Evolutionary conservation across 331 rosid genomes (phyloP), one percentile per base, ranked within the genome.

Genomic region (Rosa hybrid): DNA sequence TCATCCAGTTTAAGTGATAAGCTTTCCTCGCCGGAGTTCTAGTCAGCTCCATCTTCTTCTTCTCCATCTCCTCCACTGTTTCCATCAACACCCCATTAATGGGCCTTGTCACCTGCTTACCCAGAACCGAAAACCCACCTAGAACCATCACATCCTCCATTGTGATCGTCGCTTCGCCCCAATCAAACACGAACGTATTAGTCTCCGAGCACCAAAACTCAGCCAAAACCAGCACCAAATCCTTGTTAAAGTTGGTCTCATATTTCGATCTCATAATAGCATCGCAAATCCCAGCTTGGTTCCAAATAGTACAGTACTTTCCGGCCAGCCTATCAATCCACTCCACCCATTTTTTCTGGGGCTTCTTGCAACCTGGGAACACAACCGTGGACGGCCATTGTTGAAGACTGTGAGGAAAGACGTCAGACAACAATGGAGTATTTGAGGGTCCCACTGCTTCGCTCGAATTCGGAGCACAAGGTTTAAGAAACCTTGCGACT

Each of bases 91-190:
- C 2, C 67, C 77, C 78, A 10, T 39, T 54, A 38, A 54, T 12
- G 60, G 77, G 78, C 45, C 17, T 56, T 0, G 30, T 54, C 67
- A 39, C 81, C 54, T 87, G 63, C 18, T 68, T 57, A 12, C 94
- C 94, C 39, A 86, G 42, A 23, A 86, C 77, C 59, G 92, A 81
- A 64, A 72, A 87, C 38, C 91, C 87, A 4, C 91, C 92, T 38
- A 87, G 74, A 65, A 89, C 69, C 83, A 82, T 77, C 4, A 82
- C 38, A 81, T 88, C 92, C 71, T 89, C 91, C 71, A 89, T 63
- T 0, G 92, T 90, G 65, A 88, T 68, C 0, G 91, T 84, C 6
- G 88, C 92, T 74, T 90, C 92, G 57, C 77, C 91, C 87, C 89
- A 88, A 0, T 85, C 84, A 72, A 87, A 90, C 72, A 84, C 23